A percentile compares a stretch with the other conserved stretches of the same genome.
phyloP scores from a whole-genome alignment of 192 early-diverging fungal species.

The Phycomyces nitens region DNA sequence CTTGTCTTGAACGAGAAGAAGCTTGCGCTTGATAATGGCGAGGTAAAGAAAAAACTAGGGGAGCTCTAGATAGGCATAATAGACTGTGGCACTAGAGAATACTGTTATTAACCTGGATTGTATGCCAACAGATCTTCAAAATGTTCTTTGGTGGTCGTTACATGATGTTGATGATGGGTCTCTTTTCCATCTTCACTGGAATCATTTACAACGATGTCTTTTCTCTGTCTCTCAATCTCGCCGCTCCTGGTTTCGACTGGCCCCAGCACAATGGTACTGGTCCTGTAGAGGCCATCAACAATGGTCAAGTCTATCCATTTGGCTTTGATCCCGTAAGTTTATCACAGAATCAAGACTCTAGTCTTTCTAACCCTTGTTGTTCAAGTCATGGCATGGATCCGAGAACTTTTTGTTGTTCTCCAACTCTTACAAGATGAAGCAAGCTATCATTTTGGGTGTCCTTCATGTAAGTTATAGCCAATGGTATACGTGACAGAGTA shows the following conservation, averaged over 20 bases:
- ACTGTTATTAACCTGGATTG: too few species aligned
- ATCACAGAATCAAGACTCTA: too few species aligned
- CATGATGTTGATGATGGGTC: conserved; percentile 95
- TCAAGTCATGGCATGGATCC: conserved; percentile 77
- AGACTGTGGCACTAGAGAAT: too few species aligned
- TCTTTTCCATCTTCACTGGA: conserved; percentile 97
- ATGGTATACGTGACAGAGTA: background rate
- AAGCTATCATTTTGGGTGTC: conserved; percentile 93
- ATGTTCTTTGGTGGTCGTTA: conserved; percentile 96
- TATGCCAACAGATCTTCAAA: conserved; percentile 65
- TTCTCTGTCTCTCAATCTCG: conserved; percentile 72
- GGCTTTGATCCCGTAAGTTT: conserved; percentile 76
- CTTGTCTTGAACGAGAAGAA: conserved; percentile 80
- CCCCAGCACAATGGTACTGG: conserved; percentile 56
- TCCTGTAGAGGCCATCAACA: conserved; percentile 58
- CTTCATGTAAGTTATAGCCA: conserved; percentile 54
- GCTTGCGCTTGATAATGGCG: conserved; percentile 69
- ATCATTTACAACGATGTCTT: conserved; percentile 98
- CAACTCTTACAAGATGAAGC: conserved; percentile 99
- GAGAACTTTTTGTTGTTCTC: conserved; percentile 93
- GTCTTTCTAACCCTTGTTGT: background rate
- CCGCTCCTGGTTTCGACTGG: conserved; percentile 78
- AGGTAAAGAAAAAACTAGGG: conserved; percentile 46
- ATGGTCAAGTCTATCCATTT: conserved; percentile 66
- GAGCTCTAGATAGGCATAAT: too few species aligned